Base-by-base conservation (phyloP, 192 early-diverging fungal genomes). In the Entophlyctis luteolus region DNA sequence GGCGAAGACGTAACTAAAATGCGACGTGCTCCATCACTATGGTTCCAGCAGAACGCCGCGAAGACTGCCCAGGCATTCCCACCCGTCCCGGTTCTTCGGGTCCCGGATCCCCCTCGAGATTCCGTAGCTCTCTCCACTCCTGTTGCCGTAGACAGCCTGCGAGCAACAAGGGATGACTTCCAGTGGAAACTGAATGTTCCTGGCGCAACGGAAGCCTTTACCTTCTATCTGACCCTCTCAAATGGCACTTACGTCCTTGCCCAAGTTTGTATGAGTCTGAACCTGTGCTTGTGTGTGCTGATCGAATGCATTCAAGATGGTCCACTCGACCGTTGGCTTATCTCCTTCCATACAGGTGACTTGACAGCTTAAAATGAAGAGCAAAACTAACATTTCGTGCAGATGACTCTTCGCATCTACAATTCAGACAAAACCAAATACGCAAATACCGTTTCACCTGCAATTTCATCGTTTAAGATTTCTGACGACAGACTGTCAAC, bases 181-280 rank as follows among this genome's bases (percentile, higher is more conserved):
- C 68, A 76, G 46, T 79, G 78, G 78, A 59, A 65, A 32, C 55
- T 74, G n/a, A 68, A 75, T 16, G 47, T 49, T 54, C 68, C 68
- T 25, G 56, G 53, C 22, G 88, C 90, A 4, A 93, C 94, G 3
- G 94, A 97, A 76, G 91, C 86, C 29, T 91, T 94, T 71, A 91
- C 91, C 14, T 87, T 93, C 69, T 95, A 97, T 74, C 68, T 93
- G 34, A 82, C 87, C 46, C 84, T 84, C 8, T 76, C 89, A 52
- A 71, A 82, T 22, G 94, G 94, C 3, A 79, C 80, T 56, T 85
- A 89, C 72, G 85, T 85, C n/a, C 87, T 94, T 77, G 82, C 94
- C 16, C 94, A 97, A 75, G 78, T 96, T 73, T 10, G 36, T 63
- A 35, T 31, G 34, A 2, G 5, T 57, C n/a, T 42, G 10, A 42